Base-by-base conservation (phyloP, 2,329 filamentous ascomycete genomes). In the Magnaporthales sp. region DNA sequence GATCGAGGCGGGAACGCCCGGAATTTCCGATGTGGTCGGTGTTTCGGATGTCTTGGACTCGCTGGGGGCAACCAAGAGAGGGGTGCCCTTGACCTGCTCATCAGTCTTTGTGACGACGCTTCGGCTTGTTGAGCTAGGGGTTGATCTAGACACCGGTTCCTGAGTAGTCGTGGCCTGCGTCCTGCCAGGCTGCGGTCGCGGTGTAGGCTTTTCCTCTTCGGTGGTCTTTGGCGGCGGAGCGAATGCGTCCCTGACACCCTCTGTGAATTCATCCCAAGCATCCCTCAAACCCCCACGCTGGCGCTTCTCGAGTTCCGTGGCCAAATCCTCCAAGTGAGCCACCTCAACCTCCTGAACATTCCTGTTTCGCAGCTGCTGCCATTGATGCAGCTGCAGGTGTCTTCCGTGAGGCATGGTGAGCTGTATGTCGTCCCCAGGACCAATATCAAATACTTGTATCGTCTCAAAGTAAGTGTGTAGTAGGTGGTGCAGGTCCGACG, bases 181-280 rank as follows among this genome's bases (percentile, higher is more conserved):
- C n/a, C n/a, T 24, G 0, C 67, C 64, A 19, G 54, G 46, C 54
- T 62, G 54, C 2, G 7, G 65, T 67, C 46, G n/a, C 64, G 63
- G 1, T 4, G 62, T 66, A 64, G 31, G 67, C 63, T 31, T 22
- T 62, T 67, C 58, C 54, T 67, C 13, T 32, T 66, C 3, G 64
- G 19, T 27, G 8, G 54, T 24, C 54, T 58, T 58, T 19, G 38
- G 38, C 38, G 15, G 38, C 7, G n/a, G n/a, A 22, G 2, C n/a
- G 11, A 72, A 68, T 19, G 65, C 68, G n/a, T 67, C 58, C 32
- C 67, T 70, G 9, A 72, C 38, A 30, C 64, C 67, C 10, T 67
- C 68, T 58, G 69, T 70, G 26, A 72, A 62, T 4, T 63, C 26
- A 31, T 69, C 68, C 70, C 68, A 70, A 3, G 68, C 10, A 5